phyloP scores from a whole-genome alignment of 2,329 filamentous ascomycete genomes.

The Zasmidium citrigriseum region DNA sequence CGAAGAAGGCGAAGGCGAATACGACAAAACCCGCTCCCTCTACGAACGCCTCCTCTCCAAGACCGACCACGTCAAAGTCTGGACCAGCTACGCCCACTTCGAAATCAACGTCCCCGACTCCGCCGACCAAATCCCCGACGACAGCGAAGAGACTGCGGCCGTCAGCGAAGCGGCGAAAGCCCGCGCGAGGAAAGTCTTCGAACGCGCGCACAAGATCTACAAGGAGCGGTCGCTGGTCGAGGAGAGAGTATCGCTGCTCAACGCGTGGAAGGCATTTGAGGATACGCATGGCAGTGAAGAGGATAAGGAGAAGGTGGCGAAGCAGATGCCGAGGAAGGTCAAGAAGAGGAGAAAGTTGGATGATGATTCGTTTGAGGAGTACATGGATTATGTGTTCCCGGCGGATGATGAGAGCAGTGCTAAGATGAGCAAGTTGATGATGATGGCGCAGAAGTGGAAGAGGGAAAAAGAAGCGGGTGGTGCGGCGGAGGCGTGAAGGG shows the following conservation, averaged over 20 bases:
- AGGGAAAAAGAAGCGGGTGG: conserved; percentile 49
- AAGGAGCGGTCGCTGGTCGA: conserved; percentile 89
- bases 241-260: conserved; percentile 88
- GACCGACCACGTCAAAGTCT: conserved; percentile 99
- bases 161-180: conserved; percentile 82
- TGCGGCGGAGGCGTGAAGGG: not conserved
- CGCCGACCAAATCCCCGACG: conserved; percentile 60
- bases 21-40: conserved; percentile 74
- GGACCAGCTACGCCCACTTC: conserved; percentile 98
- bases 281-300: conserved; percentile 73
- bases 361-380: conserved; percentile 94
- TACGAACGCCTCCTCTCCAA: conserved; percentile 91
- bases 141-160: conserved; percentile 58
- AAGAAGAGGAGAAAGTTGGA: conserved; percentile 92
- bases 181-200: conserved; percentile 80
- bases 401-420: conserved; percentile 76
- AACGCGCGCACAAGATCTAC: conserved; percentile 81
- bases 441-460: conserved; percentile 88
- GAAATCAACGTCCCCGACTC: conserved; percentile 90
- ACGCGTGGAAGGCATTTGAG: conserved; percentile 92
- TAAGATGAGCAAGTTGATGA: conserved; percentile 79
- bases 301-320: conserved; percentile 80
- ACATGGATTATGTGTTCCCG: conserved; percentile 95
- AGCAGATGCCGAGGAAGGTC: conserved; percentile 88
- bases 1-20: conserved; percentile 84